Evolutionary conservation across 2,329 filamentous ascomycete genomes (phyloP), one percentile per base, ranked within the genome.

Genomic region (Monosporascus ibericus): DNA sequence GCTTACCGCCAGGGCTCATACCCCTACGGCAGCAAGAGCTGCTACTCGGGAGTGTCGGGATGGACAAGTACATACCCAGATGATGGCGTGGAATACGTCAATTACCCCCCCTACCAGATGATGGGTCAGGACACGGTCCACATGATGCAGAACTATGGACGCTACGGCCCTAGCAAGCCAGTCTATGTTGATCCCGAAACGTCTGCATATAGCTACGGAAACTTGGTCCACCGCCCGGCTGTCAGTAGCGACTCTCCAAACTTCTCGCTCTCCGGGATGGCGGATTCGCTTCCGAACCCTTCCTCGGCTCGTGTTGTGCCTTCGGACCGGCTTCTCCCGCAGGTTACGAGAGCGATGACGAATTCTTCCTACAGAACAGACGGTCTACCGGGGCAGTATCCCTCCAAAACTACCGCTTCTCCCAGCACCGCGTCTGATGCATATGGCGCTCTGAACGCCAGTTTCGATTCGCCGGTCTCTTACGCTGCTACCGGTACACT

Each of bases 251-350:
- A 72, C 11, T 60, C 67, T 6, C 62, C 70, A 3, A 68, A 63
- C 42, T 72, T 75, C 55, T 72, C 71, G 6, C 64, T 75, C n/a
- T 70, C 71, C 1, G 64, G 65, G 40, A 71, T 74, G 51, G 71
- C 72, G 6, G 70, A 72, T 0, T 71, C 72, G 0, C 64, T 75
- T 0, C 72, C 72, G 0, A 62, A 61, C 5, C 2, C 42, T 15
- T 51, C 67, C 1, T 50, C 67, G 6, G 60, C 65, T 25, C 60
- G 65, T 3, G 56, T 58, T 18, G 54, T 58, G 3, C 47, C 60
- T 2, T 62, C 64, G 1, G 63, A 64, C 14, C 58, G 63, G 5
- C 56, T 74, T 1, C 70, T 72, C 1, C 67, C 70, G 4, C 67
- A 68, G 3, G 60, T 66, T 8, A 67, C 64, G 27, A 65, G 68